A percentile compares a stretch with the other conserved stretches of the same genome.
phyloP scores from a whole-genome alignment of 108 stramenopile species.

The Aurantiochytrium sp. region DNA sequence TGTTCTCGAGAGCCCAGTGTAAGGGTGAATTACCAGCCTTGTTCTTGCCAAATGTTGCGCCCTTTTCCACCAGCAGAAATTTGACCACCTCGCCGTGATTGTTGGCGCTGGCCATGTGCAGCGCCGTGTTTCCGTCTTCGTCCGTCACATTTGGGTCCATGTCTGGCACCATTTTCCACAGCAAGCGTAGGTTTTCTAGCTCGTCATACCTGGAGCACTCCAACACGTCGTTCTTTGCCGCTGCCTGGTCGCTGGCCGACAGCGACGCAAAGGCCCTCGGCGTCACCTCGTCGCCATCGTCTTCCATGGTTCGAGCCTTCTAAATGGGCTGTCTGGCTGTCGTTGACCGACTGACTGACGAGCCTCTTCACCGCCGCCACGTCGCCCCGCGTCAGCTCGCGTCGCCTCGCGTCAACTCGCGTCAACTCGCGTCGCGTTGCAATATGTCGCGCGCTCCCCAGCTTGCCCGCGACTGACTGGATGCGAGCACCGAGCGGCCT shows the following conservation, averaged over 20 bases:
- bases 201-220: constrained; percentile 2
- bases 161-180: not conserved
- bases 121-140: not conserved
- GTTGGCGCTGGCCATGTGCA: not conserved
- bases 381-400: too few species aligned
- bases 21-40: not conserved
- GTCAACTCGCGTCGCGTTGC: too few species aligned
- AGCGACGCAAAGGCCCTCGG: not conserved
- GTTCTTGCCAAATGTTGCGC: not conserved
- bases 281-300: too few species aligned
- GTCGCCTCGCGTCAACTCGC: too few species aligned
- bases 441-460: too few species aligned
- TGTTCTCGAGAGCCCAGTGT: not conserved
- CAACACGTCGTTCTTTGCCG: not conserved
- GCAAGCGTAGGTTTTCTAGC: not conserved
- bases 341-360: too few species aligned
- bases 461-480: too few species aligned
- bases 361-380: too few species aligned
- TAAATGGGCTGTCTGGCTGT: too few species aligned
- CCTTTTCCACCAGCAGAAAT: not conserved
- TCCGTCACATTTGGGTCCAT: not conserved
- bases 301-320: too few species aligned
- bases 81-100: not conserved
- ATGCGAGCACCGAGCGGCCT: too few species aligned
- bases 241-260: not conserved